Base-by-base conservation (phyloP, 306 rosid species). In the Citrullus mucosospermus region DNA sequence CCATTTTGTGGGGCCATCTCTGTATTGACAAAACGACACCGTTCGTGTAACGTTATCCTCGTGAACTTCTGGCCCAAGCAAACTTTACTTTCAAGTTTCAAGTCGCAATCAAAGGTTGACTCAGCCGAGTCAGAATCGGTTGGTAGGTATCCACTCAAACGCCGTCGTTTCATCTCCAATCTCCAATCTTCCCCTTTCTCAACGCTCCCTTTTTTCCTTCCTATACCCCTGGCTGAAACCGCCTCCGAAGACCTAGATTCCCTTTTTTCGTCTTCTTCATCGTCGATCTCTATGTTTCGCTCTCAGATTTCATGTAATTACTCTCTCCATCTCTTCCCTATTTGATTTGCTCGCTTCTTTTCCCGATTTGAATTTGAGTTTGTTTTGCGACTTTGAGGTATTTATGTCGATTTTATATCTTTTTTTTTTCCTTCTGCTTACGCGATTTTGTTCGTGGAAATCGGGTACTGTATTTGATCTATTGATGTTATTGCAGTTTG, bases 211-310 rank as follows among this genome's bases (percentile, higher is more conserved):
- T 2, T 53, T 16, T 16, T 0, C 57, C 0, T 51, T 15, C 18
- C 56, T 12, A 16, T 14, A 15, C 6, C n/a, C n/a, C 6, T 25
- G 28, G 28, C 57, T 46, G 77, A 28, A 28, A 8, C 59, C 22
- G 44, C 77, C 46, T 32, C 76, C 20, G 30, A 73, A 73, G 44
- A 73, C 77, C 77, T 73, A 48, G 77, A 73, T 73, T 51, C 77
- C 61, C 30, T 17, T 16, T 11, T 14, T 73, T 16, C 61, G 9
- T 51, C 44, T 8, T 16, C 25, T 28, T 73, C 16, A 15, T 73
- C 77, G 8, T 53, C n/a, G 0, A 9, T 73, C 28, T 0, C 6
- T 8, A 3, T 48, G 41, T 71, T 14, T 48, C 59, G 0, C 25
- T 25, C 4, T 17, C 77, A 50, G 20, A 30, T 51, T 30, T 73